These are phyloP conservation scores for Leucocoprinus birnbaumii DNA, from an alignment of 768 basidiomycete species.

Conservation along the genomic window DNA sequence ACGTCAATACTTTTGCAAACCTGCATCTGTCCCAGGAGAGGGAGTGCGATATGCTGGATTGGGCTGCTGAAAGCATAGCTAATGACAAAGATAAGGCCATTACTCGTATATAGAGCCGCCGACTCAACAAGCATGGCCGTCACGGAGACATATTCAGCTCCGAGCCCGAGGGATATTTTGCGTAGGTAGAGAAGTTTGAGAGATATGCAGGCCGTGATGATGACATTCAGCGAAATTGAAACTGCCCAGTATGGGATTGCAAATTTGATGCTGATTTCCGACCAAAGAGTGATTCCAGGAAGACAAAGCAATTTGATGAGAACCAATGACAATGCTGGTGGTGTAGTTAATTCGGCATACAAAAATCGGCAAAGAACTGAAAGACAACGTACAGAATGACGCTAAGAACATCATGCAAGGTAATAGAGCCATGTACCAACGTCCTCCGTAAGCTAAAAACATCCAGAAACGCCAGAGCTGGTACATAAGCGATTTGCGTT, in stretches of 20 bases:
- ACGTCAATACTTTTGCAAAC: neutral
- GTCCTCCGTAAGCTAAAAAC: constrained; percentile 8
- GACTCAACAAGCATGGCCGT: constrained; percentile 34
- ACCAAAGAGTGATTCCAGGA: constrained; percentile 15
- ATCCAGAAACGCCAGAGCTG: constrained; percentile 15
- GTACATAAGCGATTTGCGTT: no score
- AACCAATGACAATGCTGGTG: constrained; percentile 8
- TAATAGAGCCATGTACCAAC: neutral
- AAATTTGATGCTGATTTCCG: constrained; percentile 21
- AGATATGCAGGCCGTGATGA: constrained; percentile 33
- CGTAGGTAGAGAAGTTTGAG: constrained; percentile 27
- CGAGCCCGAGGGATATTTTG: constrained; percentile 20
- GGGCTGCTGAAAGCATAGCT: constrained; percentile 26
- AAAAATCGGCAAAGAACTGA: no score
- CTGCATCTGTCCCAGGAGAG: constrained; percentile 18
- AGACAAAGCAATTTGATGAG: constrained; percentile 10
- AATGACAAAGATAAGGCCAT: constrained; percentile 30
- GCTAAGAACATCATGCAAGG: constrained; percentile 12
- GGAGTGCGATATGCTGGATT: constrained; percentile 26
- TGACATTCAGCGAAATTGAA: constrained; percentile 33
- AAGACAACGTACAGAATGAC: constrained; percentile 11
- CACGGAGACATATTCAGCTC: constrained; percentile 28
- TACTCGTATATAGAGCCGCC: constrained; percentile 32
- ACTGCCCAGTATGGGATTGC: constrained; percentile 34
- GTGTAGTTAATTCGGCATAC: neutral